Percentiles rank a stretch among this genome's conserved stretches.
Evolutionary conservation across 129 eudicot species (phyloP).

Genomic region (Chrysanthemum lavandulifolium): DNA sequence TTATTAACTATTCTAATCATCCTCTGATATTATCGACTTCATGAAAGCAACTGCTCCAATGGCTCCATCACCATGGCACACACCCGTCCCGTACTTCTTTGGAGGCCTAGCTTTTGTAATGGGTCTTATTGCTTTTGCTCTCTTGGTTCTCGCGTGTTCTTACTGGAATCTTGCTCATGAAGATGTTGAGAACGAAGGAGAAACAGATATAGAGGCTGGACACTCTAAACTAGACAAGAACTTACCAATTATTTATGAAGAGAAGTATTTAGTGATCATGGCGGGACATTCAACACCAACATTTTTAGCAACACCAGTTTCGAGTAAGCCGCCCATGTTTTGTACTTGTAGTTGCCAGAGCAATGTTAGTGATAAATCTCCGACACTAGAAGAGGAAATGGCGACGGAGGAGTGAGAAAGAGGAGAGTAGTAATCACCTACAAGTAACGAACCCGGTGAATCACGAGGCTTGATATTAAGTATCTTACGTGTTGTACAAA

Average conservation of each 20-base stretch:
- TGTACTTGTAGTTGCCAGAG: conserved; percentile 38
- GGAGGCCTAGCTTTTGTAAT: conserved; percentile 71
- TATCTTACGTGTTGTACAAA: background rate
- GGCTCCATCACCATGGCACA: conserved; percentile 57
- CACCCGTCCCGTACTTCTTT: conserved; percentile 78
- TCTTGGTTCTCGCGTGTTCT: conserved; percentile 62
- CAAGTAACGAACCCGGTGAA: conserved; percentile 7
- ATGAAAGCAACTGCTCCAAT: conserved; percentile 18
- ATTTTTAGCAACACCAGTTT: conserved; percentile 55
- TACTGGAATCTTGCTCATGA: conserved; percentile 56
- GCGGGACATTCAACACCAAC: conserved; percentile 62
- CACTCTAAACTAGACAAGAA: conserved; percentile 15
- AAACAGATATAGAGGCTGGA: conserved; percentile 50
- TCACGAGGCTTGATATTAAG: background rate
- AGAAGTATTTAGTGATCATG: conserved; percentile 63
- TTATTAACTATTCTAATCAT: background rate
- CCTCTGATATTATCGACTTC: background rate
- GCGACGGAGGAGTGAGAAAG: background rate
- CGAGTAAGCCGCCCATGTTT: conserved; percentile 38
- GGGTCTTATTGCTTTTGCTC: conserved; percentile 75
- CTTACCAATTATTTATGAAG: conserved; percentile 39
- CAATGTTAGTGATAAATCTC: conserved; percentile 3
- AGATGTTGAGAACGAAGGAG: conserved; percentile 31
- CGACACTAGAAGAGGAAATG: conserved; percentile 2
- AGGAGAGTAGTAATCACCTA: conserved; percentile 1